Percentiles rank a stretch among this genome's conserved stretches.
phyloP scores from a whole-genome alignment of 2,329 filamentous ascomycete genomes.

The Dendryphion nanum region DNA sequence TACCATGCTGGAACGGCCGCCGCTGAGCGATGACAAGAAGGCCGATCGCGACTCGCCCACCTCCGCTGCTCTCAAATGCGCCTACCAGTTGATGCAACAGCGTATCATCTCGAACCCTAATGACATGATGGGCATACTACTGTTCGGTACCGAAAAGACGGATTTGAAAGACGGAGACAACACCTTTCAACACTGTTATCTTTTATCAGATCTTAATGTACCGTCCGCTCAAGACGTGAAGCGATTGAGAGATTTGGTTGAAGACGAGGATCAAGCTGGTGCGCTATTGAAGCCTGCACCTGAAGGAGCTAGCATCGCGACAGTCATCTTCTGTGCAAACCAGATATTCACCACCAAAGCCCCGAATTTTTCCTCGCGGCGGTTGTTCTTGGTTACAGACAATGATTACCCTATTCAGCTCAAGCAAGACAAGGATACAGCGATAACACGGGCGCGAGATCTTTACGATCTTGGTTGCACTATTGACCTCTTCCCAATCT shows the following conservation, averaged over 20 bases:
- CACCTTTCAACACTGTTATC: conserved; percentile 85
- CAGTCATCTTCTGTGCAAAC: conserved; percentile 90
- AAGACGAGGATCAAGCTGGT: conserved; percentile 71
- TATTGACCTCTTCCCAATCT: conserved; percentile 92
- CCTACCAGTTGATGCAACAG: conserved; percentile 94
- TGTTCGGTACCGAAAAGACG: conserved; percentile 86
- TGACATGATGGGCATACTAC: conserved; percentile 93
- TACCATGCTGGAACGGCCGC: conserved; percentile 75
- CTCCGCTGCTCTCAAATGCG: conserved; percentile 85
- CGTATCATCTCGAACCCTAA: conserved; percentile 95
- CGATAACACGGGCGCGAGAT: conserved; percentile 87
- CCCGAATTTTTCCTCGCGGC: conserved; percentile 86
- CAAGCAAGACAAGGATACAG: conserved; percentile 70
- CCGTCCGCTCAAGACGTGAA: conserved; percentile 87
- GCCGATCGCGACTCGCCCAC: conserved; percentile 75
- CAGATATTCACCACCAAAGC: conserved; percentile 95
- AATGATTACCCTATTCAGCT: conserved; percentile 77
- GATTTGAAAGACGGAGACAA: conserved; percentile 47
- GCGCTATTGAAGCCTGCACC: conserved; percentile 68
- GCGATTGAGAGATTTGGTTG: conserved; percentile 69
- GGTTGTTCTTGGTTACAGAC: conserved; percentile 95
- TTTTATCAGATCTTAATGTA: conserved; percentile 83
- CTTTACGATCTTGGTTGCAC: conserved; percentile 88
- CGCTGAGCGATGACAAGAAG: conserved; percentile 64
- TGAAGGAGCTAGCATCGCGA: conserved; percentile 76